Evolutionary conservation across 1,284 basidiomycete species (phyloP).

Genomic region (Cryptococcus amylolentus): DNA sequence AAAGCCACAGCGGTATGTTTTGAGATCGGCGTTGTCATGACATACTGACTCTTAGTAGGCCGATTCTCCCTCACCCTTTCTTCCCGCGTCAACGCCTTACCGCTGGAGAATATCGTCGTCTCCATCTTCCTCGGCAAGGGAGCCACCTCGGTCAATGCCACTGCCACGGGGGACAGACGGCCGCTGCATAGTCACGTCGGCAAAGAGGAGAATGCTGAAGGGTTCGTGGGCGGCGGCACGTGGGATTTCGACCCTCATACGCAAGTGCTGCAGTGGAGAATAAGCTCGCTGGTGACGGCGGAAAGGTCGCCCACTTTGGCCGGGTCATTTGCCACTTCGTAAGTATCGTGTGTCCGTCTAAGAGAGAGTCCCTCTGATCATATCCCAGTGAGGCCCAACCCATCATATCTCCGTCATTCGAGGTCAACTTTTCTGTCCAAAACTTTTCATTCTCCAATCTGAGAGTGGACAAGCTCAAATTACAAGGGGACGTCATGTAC

Average conservation of each 20-base stretch:
- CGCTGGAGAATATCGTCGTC: slow-evolving; percentile 66
- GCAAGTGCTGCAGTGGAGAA: slow-evolving; percentile 70
- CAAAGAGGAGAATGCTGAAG: slow-evolving; percentile 28
- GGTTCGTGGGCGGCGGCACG: slow-evolving; percentile 58
- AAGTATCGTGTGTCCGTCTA: slow-evolving; percentile 8
- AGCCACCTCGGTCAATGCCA: slow-evolving; percentile 55
- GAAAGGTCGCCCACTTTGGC: slow-evolving; percentile 66
- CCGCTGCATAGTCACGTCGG: slow-evolving; percentile 54
- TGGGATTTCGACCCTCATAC: slow-evolving; percentile 74
- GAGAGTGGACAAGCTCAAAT: slow-evolving; percentile 77
- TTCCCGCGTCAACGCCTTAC: slow-evolving; percentile 62
- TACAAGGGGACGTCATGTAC: slow-evolving; percentile 59
- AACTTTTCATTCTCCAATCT: slow-evolving; percentile 73
- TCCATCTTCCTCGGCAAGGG: slow-evolving; percentile 71
- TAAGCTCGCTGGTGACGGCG: slow-evolving; percentile 64
- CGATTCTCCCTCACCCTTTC: slow-evolving; percentile 67
- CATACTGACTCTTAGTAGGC: slow-evolving; percentile 50
- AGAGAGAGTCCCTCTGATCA: neutral
- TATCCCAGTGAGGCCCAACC: slow-evolving; percentile 32
- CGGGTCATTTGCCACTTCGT: slow-evolving; percentile 68
- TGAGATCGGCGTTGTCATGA: slow-evolving; percentile 6
- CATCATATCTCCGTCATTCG: slow-evolving; percentile 66
- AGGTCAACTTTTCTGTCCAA: slow-evolving; percentile 66
- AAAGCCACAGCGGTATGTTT: slow-evolving; percentile 60
- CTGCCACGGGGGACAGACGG: slow-evolving; percentile 41